A percentile compares a stretch with the other conserved stretches of the same genome.
Evolutionary conservation across 2,329 filamentous ascomycete genomes (phyloP).

Genomic region (Lojkania enalia): DNA sequence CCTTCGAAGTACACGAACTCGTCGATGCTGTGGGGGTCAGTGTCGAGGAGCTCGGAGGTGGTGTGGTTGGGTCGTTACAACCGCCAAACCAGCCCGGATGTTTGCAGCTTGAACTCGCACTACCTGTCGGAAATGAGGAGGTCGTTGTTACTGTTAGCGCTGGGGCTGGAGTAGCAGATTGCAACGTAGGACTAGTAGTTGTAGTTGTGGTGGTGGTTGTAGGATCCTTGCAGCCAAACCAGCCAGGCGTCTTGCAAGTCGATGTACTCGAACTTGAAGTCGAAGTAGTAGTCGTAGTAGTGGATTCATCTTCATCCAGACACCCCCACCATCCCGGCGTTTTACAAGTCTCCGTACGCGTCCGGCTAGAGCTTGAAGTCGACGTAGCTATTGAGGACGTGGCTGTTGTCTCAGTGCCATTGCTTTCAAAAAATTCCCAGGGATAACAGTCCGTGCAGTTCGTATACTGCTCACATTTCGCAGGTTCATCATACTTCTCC

Average conservation of each 20-base stretch:
- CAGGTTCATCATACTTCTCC: constrained; percentile 77
- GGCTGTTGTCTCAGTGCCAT: constrained; percentile 77
- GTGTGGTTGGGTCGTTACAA: constrained; percentile 54
- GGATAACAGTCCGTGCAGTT: constrained; percentile 85
- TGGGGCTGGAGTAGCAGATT: constrained; percentile 28
- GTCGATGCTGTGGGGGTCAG: constrained; percentile 18
- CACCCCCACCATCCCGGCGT: constrained; percentile 94
- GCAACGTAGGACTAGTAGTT: constrained; percentile 25
- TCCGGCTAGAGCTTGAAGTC: constrained; percentile 62
- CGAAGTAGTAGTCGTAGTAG: constrained; percentile 50
- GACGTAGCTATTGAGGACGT: constrained; percentile 54
- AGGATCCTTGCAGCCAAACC: constrained; percentile 65
- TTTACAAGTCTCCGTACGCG: constrained; percentile 81
- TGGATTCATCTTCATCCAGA: constrained; percentile 61
- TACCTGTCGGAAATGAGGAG: constrained; percentile 31
- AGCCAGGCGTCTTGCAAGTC: constrained; percentile 60
- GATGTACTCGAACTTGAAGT: constrained; percentile 39
- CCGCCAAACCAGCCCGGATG: constrained; percentile 54
- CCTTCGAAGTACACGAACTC: constrained; percentile 30
- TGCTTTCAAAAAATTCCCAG: constrained; percentile 96
- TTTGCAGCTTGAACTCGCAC: constrained; percentile 45
- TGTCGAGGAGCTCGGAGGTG: constrained; percentile 44
- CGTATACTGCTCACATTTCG: constrained; percentile 72
- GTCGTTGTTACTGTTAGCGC: constrained; percentile 38
- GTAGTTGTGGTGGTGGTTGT: constrained; percentile 19